Conservation (phyloP, 2,329 filamentous ascomycete genomes). For the Ophiostoma montium region DNA sequence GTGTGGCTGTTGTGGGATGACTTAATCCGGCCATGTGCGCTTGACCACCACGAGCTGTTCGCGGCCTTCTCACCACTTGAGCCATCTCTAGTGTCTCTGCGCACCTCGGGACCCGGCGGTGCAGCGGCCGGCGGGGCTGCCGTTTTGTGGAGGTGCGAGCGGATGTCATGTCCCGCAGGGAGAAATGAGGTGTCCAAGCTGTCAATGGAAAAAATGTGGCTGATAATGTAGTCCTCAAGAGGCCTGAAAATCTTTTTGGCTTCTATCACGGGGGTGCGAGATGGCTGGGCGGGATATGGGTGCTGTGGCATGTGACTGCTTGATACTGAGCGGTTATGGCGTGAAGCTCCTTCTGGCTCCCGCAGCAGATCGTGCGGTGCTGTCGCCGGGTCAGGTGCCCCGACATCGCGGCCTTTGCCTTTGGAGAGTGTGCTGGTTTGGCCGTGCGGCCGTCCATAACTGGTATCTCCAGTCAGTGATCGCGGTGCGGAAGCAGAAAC, state of each 20-base stretch:
- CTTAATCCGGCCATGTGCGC: constrained; percentile 16
- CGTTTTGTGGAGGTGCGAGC: too few species aligned
- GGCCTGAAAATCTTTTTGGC: constrained; percentile 54
- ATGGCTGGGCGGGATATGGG: too few species aligned
- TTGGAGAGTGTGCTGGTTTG: background rate
- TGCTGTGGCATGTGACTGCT: background rate
- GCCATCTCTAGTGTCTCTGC: constrained; percentile 58
- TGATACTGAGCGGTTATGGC: background rate
- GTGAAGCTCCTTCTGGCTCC: background rate
- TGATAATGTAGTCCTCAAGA: constrained; percentile 63
- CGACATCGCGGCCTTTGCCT: background rate
- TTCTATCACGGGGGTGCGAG: constrained; percentile 17
- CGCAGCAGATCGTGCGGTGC: background rate
- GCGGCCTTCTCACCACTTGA: constrained; percentile 64
- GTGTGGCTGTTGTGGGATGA: background rate
- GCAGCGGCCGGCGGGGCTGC: too few species aligned
- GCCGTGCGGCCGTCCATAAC: background rate
- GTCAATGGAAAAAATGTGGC: constrained; percentile 53
- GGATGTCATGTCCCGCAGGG: background rate
- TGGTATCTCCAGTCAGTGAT: background rate
- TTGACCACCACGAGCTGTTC: constrained; percentile 74
- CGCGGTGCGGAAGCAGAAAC: background rate
- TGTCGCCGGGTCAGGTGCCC: background rate
- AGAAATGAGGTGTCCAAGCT: constrained; percentile 65
- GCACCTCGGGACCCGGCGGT: constrained; percentile 32